These are phyloP conservation scores for Acanthamoeba quina DNA, from an alignment of 208 protist species.

Conservation along the genomic window DNA sequence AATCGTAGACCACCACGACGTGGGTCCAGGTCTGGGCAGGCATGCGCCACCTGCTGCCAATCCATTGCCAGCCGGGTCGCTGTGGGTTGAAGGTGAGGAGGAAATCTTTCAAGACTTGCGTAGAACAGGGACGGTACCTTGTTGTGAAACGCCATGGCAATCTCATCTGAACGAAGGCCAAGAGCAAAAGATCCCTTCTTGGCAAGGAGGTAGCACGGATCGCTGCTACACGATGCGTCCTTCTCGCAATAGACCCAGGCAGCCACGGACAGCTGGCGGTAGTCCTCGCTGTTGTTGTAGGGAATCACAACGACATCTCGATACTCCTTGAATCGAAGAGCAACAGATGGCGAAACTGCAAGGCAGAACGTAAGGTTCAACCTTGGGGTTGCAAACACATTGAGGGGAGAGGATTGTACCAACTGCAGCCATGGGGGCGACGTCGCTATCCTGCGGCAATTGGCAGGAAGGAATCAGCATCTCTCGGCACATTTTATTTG, in stretches of 20 bases:
- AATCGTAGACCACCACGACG: constrained; percentile 44
- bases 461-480: background rate
- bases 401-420: background rate
- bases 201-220: constrained; percentile 54
- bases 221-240: background rate
- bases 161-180: constrained; percentile 40
- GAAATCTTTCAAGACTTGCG: background rate
- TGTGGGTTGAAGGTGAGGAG: background rate
- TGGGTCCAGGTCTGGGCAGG: constrained; percentile 39
- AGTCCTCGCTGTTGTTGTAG: constrained; percentile 60
- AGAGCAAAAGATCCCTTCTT: constrained; percentile 62
- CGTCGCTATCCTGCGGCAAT: constrained; percentile 2
- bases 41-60: constrained; percentile 56
- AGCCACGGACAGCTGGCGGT: constrained; percentile 34
- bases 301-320: constrained; percentile 38
- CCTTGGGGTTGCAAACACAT: background rate
- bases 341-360: constrained; percentile 32
- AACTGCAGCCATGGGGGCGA: background rate
- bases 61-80: constrained; percentile 61
- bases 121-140: background rate
- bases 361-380: background rate
- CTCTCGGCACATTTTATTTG: background rate
- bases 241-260: constrained; percentile 60
- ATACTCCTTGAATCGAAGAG: constrained; percentile 56
- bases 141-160: constrained; percentile 56